These are phyloP conservation scores for Coccomyxa subellipsoidea DNA, from an alignment of 163 green algal genomes.

Conservation along the genomic window DNA sequence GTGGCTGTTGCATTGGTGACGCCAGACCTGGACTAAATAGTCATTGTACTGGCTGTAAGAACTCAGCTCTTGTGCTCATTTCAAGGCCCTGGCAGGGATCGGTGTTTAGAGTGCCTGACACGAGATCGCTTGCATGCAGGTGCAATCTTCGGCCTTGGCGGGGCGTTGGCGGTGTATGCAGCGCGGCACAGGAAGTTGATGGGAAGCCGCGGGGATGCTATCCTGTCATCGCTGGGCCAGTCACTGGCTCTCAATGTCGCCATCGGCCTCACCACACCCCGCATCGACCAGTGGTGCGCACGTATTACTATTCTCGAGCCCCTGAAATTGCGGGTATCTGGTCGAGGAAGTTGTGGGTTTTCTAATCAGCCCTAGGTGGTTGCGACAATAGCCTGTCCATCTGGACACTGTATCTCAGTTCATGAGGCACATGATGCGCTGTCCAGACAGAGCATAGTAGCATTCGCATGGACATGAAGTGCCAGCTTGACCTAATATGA, in stretches of 20 bases:
- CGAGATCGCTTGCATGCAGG: slow-evolving; percentile 22
- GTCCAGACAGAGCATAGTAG: background rate
- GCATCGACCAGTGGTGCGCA: slow-evolving; percentile 76
- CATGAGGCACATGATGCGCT: background rate
- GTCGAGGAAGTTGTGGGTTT: background rate
- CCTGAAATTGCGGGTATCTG: background rate
- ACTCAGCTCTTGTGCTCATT: background rate
- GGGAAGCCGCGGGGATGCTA: slow-evolving; percentile 45
- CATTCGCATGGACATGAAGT: no score
- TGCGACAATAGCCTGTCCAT: background rate
- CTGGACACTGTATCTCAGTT: background rate
- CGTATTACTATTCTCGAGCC: background rate
- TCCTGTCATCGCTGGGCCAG: slow-evolving; percentile 61
- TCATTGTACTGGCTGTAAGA: no score
- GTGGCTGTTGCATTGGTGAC: no score
- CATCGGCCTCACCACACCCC: slow-evolving; percentile 48
- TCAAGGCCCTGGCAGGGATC: background rate
- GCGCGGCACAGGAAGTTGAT: slow-evolving; percentile 53
- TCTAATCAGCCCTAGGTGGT: background rate
- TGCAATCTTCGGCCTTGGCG: slow-evolving; percentile 76
- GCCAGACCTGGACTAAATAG: no score
- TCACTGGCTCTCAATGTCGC: slow-evolving; percentile 64
- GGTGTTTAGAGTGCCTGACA: background rate
- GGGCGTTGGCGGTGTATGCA: slow-evolving; percentile 71
- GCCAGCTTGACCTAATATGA: no score